These are phyloP conservation scores for Fusarium sp. DNA, from an alignment of 2,329 filamentous ascomycete species.

Conservation along the genomic window DNA sequence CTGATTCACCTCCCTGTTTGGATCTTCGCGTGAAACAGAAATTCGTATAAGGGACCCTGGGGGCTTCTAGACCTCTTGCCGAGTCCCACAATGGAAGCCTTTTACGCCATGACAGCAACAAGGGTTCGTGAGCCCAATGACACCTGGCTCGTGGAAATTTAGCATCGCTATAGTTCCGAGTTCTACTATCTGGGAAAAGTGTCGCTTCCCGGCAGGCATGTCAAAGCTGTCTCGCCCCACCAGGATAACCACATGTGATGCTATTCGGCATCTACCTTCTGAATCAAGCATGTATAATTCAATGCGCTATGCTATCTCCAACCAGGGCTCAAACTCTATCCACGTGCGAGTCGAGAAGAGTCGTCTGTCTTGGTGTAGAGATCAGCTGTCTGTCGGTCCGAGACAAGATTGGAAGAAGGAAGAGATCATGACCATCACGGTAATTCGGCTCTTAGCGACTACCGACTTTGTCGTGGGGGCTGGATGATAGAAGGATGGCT, in stretches of 20 bases:
- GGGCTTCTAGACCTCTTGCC: background rate
- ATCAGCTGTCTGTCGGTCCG: background rate
- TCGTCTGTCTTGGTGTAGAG: background rate
- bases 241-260: background rate
- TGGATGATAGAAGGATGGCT: background rate
- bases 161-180: background rate
- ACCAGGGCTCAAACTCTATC: background rate
- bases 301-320: background rate
- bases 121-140: background rate
- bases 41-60: background rate
- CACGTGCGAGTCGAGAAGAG: background rate
- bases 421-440: background rate
- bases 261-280: background rate
- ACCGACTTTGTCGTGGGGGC: background rate
- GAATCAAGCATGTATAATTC: background rate
- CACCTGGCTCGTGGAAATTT: background rate
- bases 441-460: background rate
- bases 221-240: background rate
- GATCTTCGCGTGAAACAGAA: background rate
- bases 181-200: background rate
- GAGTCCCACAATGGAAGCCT: background rate
- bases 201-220: background rate
- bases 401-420: background rate
- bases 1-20: background rate
- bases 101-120: background rate